These are phyloP conservation scores for Williopsis jadinii DNA, from an alignment of 1,139 yeast genomes.

Conservation along the genomic window DNA sequence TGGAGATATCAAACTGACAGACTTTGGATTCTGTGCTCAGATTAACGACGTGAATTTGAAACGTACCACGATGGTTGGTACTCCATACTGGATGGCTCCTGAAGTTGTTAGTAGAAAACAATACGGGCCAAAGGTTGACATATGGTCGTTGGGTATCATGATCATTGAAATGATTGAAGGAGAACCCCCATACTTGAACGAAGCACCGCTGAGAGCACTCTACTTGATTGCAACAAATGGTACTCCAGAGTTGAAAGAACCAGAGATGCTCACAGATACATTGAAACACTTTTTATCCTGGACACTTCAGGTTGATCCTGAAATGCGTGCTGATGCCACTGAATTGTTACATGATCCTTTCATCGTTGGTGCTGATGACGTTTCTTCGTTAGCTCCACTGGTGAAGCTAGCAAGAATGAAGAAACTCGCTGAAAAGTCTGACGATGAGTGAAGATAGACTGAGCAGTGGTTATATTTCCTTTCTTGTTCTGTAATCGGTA, in stretches of 20 bases:
- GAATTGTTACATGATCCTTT: constrained; percentile 70
- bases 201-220: constrained; percentile 83
- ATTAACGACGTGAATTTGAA: constrained; percentile 79
- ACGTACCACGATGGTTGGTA: constrained; percentile 98
- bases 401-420: constrained; percentile 85
- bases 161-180: constrained; percentile 98
- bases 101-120: constrained; percentile 92
- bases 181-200: constrained; percentile 95
- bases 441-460: constrained; percentile 23
- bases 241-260: constrained; percentile 87
- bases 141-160: constrained; percentile 98
- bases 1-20: constrained; percentile 88
- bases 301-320: constrained; percentile 82
- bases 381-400: constrained; percentile 73
- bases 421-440: constrained; percentile 46
- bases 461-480: not conserved
- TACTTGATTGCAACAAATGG: constrained; percentile 94
- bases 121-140: constrained; percentile 95
- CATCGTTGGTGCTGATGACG: constrained; percentile 61
- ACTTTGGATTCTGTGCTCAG: constrained; percentile 84
- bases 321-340: constrained; percentile 73
- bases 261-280: constrained; percentile 64
- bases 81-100: constrained; percentile 99
- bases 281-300: constrained; percentile 66
- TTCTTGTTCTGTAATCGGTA: not conserved